These are phyloP conservation scores for Pezicula rhizophila DNA, from an alignment of 2,329 filamentous ascomycete species.

Conservation along the genomic window DNA sequence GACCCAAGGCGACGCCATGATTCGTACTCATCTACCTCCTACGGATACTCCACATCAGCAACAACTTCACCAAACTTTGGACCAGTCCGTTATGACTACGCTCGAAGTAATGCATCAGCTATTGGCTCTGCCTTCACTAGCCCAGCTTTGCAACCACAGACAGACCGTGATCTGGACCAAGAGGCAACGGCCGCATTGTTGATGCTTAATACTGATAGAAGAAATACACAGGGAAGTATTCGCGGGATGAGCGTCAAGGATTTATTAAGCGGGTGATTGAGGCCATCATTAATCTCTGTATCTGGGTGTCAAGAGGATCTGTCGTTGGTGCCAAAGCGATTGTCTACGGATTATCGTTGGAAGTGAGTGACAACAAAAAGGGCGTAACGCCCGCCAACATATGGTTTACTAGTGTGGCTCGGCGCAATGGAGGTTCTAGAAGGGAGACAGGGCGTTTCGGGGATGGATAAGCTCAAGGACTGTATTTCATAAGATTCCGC, in stretches of 20 bases:
- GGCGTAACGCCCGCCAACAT: too few species aligned
- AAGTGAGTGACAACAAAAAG: too few species aligned
- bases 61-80: slow-evolving; percentile 53
- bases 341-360: too few species aligned
- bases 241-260: slow-evolving; percentile 48
- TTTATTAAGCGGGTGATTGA: slow-evolving; percentile 41
- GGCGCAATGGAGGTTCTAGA: not conserved
- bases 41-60: slow-evolving; percentile 42
- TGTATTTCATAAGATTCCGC: too few species aligned
- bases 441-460: not conserved
- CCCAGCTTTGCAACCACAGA: slow-evolving; percentile 48
- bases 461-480: not conserved
- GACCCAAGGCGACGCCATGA: slow-evolving; percentile 40
- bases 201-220: slow-evolving; percentile 78
- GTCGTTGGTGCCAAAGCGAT: not conserved
- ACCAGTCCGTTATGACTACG: slow-evolving; percentile 39
- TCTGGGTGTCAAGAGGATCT: not conserved
- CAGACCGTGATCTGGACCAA: slow-evolving; percentile 49
- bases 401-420: not conserved
- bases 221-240: slow-evolving; percentile 15
- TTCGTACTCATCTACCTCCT: slow-evolving; percentile 46
- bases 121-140: slow-evolving; percentile 50
- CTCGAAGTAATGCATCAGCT: slow-evolving; percentile 28
- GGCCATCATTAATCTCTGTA: not conserved
- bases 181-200: slow-evolving; percentile 76